Percentiles rank a stretch among this genome's conserved stretches.
Conservation (phyloP, 1,284 basidiomycete genomes). For the Stereum hirsutum region DNA sequence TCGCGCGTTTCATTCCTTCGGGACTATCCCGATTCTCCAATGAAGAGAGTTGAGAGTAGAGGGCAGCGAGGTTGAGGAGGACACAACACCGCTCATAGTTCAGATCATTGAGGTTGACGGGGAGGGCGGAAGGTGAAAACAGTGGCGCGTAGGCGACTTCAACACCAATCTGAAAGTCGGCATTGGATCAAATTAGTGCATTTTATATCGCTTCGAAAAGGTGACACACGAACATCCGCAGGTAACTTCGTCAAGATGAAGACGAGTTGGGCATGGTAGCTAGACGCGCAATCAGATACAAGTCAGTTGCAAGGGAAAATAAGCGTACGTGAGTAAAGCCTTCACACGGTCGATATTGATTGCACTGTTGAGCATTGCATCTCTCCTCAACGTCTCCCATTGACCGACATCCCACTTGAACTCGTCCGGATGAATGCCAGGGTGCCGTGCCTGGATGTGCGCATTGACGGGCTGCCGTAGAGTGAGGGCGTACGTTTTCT, state of each 20-base stretch:
- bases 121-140: constrained; percentile 48
- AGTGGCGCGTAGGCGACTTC: constrained; percentile 70
- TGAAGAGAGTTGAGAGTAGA: constrained; percentile 68
- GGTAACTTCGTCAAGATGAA: constrained; percentile 73
- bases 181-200: too few relatives aligned
- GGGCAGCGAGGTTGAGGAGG: constrained; percentile 78
- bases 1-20: constrained; percentile 75
- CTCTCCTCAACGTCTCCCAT: constrained; percentile 64
- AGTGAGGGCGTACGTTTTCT: constrained; percentile 55
- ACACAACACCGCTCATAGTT: constrained; percentile 71
- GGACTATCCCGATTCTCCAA: constrained; percentile 59
- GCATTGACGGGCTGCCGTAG: constrained; percentile 51
- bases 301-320: constrained; percentile 13
- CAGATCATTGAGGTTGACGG: constrained; percentile 63
- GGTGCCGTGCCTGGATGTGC: constrained; percentile 62
- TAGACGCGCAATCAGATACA: constrained; percentile 24
- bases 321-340: constrained; percentile 36
- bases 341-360: constrained; percentile 52
- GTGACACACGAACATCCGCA: constrained; percentile 34
- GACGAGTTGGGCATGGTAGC: constrained; percentile 84
- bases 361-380: constrained; percentile 43
- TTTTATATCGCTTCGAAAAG: constrained; percentile 5
- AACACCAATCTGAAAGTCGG: constrained; percentile 55
- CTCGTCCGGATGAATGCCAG: constrained; percentile 82
- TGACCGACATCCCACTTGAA: constrained; percentile 72